Base-by-base conservation (phyloP, 495 filamentous ascomycete genomes). In the Thozetella sp. region DNA sequence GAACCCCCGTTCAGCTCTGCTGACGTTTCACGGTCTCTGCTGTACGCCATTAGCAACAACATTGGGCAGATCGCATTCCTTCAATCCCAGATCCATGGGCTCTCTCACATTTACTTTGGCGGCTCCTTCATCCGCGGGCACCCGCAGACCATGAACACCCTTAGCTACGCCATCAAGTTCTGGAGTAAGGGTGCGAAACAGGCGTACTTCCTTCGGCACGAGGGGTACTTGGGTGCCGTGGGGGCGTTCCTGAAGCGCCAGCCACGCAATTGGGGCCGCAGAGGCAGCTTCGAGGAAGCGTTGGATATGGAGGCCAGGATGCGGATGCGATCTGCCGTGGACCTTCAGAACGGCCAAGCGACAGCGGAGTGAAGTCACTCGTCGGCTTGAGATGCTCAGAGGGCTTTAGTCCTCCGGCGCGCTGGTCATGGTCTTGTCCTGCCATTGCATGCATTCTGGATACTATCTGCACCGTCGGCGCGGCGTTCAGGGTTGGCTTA, bases 51-150 rank as follows among this genome's bases (percentile, higher is more conserved):
- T 50, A 83, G 92, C 72, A 98, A 99, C 75, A 99, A 99, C 74
- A 97, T 99, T 56, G 95, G 95, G 13, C 95, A 99, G 79, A 97
- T 99, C 61, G 92, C 95, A 37, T 97, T 96, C 72, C 80, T 99
- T 22, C 93, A 97, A 67, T 93, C 91, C 26, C 92, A 97, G 65
- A 95, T 96, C 67, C 93, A 99, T 72, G 81, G 85, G 51, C 82
- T 97, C 20, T 89, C 91, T 54, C 88, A 93, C 69, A 98, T 99
- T 56, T 99, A 99, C 74, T 99, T 99, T 67, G 95, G 95, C 13
- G 95, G 95, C 27, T 93, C 89, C 10, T 99, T 98, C 73, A 99
- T 99, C 69, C 89, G 96, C 15, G 94, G 95, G 46, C 95, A 99
- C 72, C 86, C 87, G 12, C 96, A 98, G 72, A 99, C 95, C 17